A percentile compares a stretch with the other conserved stretches of the same genome.
Evolutionary conservation across 2,329 filamentous ascomycete species (phyloP).

Genomic region (Xylariaceae sp.): DNA sequence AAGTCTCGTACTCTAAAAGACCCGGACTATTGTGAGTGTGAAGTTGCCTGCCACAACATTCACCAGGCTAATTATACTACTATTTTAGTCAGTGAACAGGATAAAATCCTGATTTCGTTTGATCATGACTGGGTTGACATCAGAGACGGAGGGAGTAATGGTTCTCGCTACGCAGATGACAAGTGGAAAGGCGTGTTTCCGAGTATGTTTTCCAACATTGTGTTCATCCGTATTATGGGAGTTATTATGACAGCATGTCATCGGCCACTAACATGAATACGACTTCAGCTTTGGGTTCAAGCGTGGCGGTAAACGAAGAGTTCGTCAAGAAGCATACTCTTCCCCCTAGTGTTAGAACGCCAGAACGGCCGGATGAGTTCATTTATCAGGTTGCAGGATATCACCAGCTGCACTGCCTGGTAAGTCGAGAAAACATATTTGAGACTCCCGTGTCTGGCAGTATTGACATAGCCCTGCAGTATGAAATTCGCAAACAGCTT

Average conservation of each 20-base stretch:
- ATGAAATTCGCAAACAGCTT: slow-evolving; percentile 8
- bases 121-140: slow-evolving; percentile 6
- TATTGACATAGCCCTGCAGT: background rate
- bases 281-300: background rate
- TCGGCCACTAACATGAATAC: background rate
- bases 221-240: background rate
- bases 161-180: slow-evolving; percentile 4
- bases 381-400: slow-evolving; percentile 12
- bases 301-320: background rate
- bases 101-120: slow-evolving; percentile 6
- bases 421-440: background rate
- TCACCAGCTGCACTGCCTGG: slow-evolving; percentile 10
- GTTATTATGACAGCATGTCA: background rate
- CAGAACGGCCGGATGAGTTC: background rate
- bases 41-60: background rate
- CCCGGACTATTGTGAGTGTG: slow-evolving; percentile 1
- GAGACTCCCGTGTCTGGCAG: no score
- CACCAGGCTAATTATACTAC: background rate
- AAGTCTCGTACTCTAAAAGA: background rate
- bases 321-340: background rate
- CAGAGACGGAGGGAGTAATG: background rate
- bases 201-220: slow-evolving; percentile 4
- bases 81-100: background rate
- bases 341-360: background rate
- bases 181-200: slow-evolving; percentile 10